phyloP scores from a whole-genome alignment of 2,329 filamentous ascomycete species.

The Pyricularia pennisetigena region DNA sequence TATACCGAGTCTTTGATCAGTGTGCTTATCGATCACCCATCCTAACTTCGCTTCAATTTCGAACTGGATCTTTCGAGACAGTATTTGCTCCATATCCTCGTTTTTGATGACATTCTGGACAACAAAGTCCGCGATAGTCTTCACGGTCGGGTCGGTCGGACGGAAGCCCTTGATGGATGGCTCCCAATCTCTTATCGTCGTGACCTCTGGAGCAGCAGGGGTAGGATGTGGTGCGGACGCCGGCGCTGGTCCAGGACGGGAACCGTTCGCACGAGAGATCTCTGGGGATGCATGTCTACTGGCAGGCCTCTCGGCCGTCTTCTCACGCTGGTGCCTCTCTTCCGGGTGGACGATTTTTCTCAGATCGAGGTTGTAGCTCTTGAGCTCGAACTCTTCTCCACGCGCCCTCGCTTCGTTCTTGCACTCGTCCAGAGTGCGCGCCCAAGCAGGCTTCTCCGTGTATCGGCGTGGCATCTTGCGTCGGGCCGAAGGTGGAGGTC shows the following conservation, averaged over 20 bases:
- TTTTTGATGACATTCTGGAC: slow-evolving; percentile 61
- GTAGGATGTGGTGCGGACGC: slow-evolving; percentile 1
- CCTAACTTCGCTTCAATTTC: slow-evolving; percentile 95
- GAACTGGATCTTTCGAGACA: slow-evolving; percentile 58
- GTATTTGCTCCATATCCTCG: slow-evolving; percentile 54
- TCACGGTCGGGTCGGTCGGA: slow-evolving; percentile 66
- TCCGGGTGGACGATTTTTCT: slow-evolving; percentile 21
- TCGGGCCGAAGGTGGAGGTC: slow-evolving; percentile 15
- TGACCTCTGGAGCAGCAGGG: not conserved
- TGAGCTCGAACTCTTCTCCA: slow-evolving; percentile 15
- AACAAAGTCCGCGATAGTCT: slow-evolving; percentile 70
- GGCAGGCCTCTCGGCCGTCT: slow-evolving; percentile 18
- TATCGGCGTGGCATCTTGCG: slow-evolving; percentile 30
- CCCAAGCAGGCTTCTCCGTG: slow-evolving; percentile 35
- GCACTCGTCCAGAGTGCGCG: slow-evolving; percentile 24
- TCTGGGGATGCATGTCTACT: slow-evolving; percentile 40
- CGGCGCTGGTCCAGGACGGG: slow-evolving; percentile 6
- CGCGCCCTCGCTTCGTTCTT: slow-evolving; percentile 18
- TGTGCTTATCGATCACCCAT: slow-evolving; percentile 64
- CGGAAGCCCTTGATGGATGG: slow-evolving; percentile 58
- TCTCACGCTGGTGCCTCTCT: not conserved
- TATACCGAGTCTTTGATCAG: slow-evolving; percentile 56
- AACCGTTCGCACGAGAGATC: slow-evolving; percentile 18
- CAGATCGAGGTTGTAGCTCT: slow-evolving; percentile 34
- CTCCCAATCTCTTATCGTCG: slow-evolving; percentile 49